Evolutionary conservation across 768 basidiomycete species (phyloP), one percentile per base, ranked within the genome.

Genomic region (Lactarius vividus): DNA sequence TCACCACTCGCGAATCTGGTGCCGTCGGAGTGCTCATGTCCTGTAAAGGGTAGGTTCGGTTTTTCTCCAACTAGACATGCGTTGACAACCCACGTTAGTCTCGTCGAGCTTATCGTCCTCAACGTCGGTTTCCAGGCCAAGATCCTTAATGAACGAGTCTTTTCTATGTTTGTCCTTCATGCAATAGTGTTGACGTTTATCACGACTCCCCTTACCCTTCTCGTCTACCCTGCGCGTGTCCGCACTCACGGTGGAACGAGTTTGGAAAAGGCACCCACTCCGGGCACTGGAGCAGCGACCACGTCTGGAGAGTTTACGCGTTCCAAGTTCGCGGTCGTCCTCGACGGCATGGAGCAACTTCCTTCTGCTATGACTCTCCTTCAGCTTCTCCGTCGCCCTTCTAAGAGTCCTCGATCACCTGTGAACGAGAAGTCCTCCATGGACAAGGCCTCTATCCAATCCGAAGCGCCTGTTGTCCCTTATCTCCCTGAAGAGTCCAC

Each of bases 11-110:
- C n/a, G 94, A 96, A 75, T 79, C 87, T 1, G 85, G 86, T 28
- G 92, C 94, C 6, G 88, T 96, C 64, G 94, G 94, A 3, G 82
- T 88, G 58, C 77, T 97, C 29, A 97, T 97, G 94, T 86, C 85
- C 75, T 94, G 92, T 79, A 92, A 96, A 77, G 92, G 92, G 88
- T 89, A 65, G 56, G 83, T 76, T 23, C 4, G 16, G 53, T 62
- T 23, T 64, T 55, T 49, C 33, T 15, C 42, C 23, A 52, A 40
- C 40, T n/a, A 15, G 18, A 57, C 20, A 44, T 35, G 28, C 10
- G 40, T 61, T 55, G 31, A 66, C 40, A 39, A 64, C 18, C 63
- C 42, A 63, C 28, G 11, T 29, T 65, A 87, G 86, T 39, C 79
- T 87, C 26, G 92, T 95, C 29, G 94, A 96, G 74, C 85, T 96